Conservation (phyloP, 306 rosid genomes). For the Lupinus albus region DNA sequence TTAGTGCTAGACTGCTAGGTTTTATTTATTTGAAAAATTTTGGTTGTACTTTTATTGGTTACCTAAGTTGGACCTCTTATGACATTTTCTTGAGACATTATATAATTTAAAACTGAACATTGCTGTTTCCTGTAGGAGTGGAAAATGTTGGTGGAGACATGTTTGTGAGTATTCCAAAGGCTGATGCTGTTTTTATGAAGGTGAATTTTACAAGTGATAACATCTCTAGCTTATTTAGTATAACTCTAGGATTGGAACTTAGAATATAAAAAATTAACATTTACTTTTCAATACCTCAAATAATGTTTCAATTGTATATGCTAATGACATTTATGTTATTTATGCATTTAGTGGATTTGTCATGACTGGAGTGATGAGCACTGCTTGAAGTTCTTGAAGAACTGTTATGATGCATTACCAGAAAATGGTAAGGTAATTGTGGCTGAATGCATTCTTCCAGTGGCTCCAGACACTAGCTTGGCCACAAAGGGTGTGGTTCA, state of each 20-base stretch:
- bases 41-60: not conserved
- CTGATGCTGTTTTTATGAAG: conserved; percentile 77
- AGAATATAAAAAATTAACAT: not conserved
- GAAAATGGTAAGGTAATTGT: conserved; percentile 82
- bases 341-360: conserved; percentile 77
- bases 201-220: conserved; percentile 21
- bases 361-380: conserved; percentile 97
- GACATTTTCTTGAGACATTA: not conserved
- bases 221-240: not conserved
- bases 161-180: conserved; percentile 70
- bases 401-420: conserved; percentile 77
- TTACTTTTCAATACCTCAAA: not conserved
- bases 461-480: conserved; percentile 75
- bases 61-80: not conserved
- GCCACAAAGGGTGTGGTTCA: conserved; percentile 78
- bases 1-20: too few species aligned
- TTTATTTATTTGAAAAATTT: not conserved
- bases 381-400: conserved; percentile 78
- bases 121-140: conserved; percentile 54
- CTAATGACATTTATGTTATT: conserved; percentile 6
- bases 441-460: conserved; percentile 90
- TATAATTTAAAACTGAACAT: not conserved
- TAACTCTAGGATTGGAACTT: not conserved
- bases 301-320: conserved; percentile 11
- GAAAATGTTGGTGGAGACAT: conserved; percentile 76